Evolutionary conservation across 129 eudicot species (phyloP).

Genomic region (Flaveria brownii): DNA sequence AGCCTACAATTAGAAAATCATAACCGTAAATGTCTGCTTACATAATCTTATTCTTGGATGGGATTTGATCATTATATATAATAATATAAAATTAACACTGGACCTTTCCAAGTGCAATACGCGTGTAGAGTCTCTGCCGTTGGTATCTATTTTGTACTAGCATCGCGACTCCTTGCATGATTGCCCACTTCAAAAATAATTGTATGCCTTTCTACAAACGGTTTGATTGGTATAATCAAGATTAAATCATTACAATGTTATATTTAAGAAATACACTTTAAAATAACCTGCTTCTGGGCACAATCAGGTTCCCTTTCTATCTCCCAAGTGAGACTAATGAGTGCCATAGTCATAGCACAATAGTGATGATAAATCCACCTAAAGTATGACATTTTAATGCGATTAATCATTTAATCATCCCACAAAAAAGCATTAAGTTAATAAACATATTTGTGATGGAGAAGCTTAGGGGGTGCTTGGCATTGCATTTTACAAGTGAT

Average conservation of each 20-base stretch:
- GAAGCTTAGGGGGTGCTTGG: too few species aligned
- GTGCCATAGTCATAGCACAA: conserved; percentile 91
- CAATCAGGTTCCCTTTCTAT: conserved; percentile 79
- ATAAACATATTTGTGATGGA: too few species aligned
- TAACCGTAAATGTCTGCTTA: too few species aligned
- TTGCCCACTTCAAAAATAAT: conserved; percentile 81
- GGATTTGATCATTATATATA: not conserved
- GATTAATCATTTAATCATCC: conserved; percentile 2
- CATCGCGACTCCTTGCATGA: conserved; percentile 96
- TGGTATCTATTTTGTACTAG: conserved; percentile 90
- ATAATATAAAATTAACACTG: too few species aligned
- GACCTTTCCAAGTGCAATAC: conserved; percentile 87
- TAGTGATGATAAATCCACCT: conserved; percentile 99
- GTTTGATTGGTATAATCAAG: not conserved
- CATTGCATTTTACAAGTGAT: too few species aligned
- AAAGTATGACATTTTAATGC: conserved; percentile 26
- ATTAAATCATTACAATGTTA: not conserved
- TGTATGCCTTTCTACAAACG: conserved; percentile 69
- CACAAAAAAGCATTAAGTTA: too few species aligned
- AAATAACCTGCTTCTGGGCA: conserved; percentile 68
- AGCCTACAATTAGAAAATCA: conserved; percentile 48
- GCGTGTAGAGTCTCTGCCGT: conserved; percentile 87
- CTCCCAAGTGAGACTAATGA: conserved; percentile 94
- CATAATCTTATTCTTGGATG: too few species aligned
- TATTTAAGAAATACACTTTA: too few species aligned